Evolutionary conservation across 2,329 filamentous ascomycete species (phyloP).

Genomic region (Ceratocystiopsis minuta): DNA sequence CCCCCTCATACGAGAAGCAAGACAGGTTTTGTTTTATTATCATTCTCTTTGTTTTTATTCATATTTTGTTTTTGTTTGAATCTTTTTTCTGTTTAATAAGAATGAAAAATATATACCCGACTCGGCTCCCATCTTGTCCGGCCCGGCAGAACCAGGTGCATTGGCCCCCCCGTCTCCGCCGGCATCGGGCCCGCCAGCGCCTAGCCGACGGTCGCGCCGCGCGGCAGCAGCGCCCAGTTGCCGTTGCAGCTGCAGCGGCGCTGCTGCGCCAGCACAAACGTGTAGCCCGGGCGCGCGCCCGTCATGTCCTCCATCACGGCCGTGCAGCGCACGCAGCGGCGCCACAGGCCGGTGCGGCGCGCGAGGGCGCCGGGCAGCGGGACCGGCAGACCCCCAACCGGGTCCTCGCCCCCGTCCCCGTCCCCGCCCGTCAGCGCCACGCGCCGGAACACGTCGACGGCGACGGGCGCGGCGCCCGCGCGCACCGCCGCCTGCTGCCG

Average conservation of each 20-base stretch:
- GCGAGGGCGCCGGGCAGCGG: conserved; percentile 4
- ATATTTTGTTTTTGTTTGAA: no score
- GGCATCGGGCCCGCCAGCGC: no score
- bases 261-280: conserved; percentile 36
- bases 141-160: no score
- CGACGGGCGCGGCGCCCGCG: conserved; percentile 19
- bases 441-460: conserved; percentile 41
- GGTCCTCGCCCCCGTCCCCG: conserved; percentile 1
- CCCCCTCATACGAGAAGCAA: no score
- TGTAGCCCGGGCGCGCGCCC: conserved; percentile 28
- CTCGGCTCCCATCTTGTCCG: no score
- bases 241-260: conserved; percentile 37
- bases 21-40: no score
- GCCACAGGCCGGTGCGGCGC: conserved; percentile 15
- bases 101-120: no score
- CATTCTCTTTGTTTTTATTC: no score
- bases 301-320: conserved; percentile 46
- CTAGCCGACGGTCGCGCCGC: conserved; percentile 6
- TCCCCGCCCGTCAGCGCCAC: conserved; percentile 27
- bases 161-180: no score
- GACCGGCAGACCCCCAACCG: no score
- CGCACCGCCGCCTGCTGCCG: conserved; percentile 23
- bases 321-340: conserved; percentile 41
- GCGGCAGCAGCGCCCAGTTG: conserved; percentile 28
- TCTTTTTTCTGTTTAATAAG: no score